Conservation (phyloP, 2,329 filamentous ascomycete species). For the Xylariaceae sp. region DNA sequence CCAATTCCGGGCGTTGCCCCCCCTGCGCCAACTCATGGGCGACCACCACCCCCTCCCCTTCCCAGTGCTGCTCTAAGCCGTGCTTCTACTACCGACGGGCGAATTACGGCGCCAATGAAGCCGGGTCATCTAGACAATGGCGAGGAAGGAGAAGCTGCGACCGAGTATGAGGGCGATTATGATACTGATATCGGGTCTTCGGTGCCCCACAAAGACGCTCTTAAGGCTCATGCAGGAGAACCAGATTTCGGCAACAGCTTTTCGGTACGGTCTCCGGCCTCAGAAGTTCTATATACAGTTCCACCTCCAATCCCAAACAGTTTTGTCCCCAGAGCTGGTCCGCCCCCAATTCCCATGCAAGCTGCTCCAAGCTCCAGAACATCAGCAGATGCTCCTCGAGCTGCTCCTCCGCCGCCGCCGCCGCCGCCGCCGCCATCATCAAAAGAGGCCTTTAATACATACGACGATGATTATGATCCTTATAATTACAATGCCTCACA, state of each 20-base stretch:
- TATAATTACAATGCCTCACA: conserved; percentile 57
- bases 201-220: conserved; percentile 89
- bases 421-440: conserved; percentile 21
- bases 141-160: conserved; percentile 79
- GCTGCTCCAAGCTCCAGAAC: conserved; percentile 16
- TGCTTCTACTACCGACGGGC: conserved; percentile 64
- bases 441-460: no score
- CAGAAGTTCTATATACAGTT: conserved; percentile 51
- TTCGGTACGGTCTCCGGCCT: conserved; percentile 61
- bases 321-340: conserved; percentile 65
- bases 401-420: conserved; percentile 28
- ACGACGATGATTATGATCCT: conserved; percentile 73
- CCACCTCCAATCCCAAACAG: conserved; percentile 70
- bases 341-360: conserved; percentile 27
- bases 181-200: conserved; percentile 97
- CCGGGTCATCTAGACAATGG: conserved; percentile 56
- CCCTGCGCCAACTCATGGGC: conserved; percentile 56
- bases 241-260: conserved; percentile 75
- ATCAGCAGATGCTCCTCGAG: conserved; percentile 27
- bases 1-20: conserved; percentile 65
- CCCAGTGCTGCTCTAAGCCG: conserved; percentile 58
- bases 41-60: conserved; percentile 73
- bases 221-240: conserved; percentile 81
- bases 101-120: conserved; percentile 48
- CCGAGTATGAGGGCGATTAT: conserved; percentile 96